Conservation (phyloP, 2,329 filamentous ascomycete species). For the Verticillium nonalfalfae region DNA sequence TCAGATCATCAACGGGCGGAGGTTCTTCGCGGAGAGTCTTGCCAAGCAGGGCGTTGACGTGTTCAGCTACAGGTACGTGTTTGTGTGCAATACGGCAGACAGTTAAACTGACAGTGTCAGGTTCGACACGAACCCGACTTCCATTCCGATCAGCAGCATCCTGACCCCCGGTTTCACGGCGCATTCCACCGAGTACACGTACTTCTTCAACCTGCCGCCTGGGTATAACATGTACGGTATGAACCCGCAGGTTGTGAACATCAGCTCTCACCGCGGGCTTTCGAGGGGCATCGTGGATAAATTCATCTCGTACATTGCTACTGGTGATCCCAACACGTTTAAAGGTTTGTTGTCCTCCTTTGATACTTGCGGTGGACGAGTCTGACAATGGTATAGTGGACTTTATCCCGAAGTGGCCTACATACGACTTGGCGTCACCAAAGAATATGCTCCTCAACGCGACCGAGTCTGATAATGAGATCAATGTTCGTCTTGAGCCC, state of each 20-base stretch:
- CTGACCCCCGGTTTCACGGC: conserved; percentile 11
- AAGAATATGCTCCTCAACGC: conserved; percentile 12
- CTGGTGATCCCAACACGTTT: conserved; percentile 10
- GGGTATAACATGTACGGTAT: conserved; percentile 9
- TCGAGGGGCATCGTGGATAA: conserved; percentile 9
- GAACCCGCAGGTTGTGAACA: conserved; percentile 10
- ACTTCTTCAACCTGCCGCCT: conserved; percentile 10
- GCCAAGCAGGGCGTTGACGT: conserved; percentile 7
- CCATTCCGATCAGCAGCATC: conserved; percentile 6
- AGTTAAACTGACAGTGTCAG: neutral
- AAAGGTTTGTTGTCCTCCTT: neutral
- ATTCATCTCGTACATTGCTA: conserved; percentile 10
- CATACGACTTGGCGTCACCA: conserved; percentile 7
- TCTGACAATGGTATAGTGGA: neutral
- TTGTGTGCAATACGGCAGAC: no score
- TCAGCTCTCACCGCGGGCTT: conserved; percentile 9
- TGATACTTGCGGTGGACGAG: neutral
- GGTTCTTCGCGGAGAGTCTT: conserved; percentile 5
- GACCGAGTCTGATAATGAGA: conserved; percentile 7
- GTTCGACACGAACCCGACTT: conserved; percentile 14
- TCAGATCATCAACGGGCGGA: conserved; percentile 2
- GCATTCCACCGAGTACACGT: conserved; percentile 14
- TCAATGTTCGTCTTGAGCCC: conserved; percentile 10
- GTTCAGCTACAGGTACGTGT: conserved; percentile 9
- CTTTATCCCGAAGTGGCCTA: conserved; percentile 10